A percentile compares a stretch with the other conserved stretches of the same genome.
phyloP scores from a whole-genome alignment of 2,329 filamentous ascomycete species.

The Diaporthe sp. region DNA sequence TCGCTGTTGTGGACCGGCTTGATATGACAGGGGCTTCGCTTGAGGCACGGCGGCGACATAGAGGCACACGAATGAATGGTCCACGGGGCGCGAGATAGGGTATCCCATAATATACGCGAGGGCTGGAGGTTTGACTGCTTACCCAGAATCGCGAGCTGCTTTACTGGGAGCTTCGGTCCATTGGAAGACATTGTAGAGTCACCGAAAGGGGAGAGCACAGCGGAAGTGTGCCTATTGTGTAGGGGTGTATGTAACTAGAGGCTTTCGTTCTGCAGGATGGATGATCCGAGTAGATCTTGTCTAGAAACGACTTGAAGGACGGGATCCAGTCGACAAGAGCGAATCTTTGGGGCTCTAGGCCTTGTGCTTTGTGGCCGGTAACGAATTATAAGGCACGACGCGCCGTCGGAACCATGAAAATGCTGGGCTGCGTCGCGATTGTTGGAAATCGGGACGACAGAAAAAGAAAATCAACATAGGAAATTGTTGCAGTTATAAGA shows the following conservation, averaged over 20 bases:
- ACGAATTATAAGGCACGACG: background rate
- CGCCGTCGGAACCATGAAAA: conserved; percentile 5
- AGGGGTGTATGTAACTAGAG: conserved; percentile 35
- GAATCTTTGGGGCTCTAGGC: background rate
- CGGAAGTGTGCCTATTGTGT: conserved; percentile 36
- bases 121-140: conserved; percentile 51
- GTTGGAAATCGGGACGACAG: background rate
- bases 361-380: background rate
- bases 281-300: conserved; percentile 25
- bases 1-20: background rate
- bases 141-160: conserved; percentile 86
- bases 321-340: conserved; percentile 27
- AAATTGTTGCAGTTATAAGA: background rate
- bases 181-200: conserved; percentile 41
- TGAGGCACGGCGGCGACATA: conserved; percentile 38
- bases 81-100: background rate
- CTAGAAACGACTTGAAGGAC: background rate
- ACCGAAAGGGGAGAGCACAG: conserved; percentile 31
- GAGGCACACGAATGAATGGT: background rate
- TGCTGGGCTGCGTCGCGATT: background rate
- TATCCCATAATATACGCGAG: conserved; percentile 28
- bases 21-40: conserved; percentile 31
- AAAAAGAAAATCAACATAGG: background rate
- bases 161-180: conserved; percentile 76
- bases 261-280: conserved; percentile 30